A percentile compares a stretch with the other conserved stretches of the same genome.
Evolutionary conservation across 2,329 filamentous ascomycete genomes (phyloP).

Genomic region (Geoglossum cookeanum): DNA sequence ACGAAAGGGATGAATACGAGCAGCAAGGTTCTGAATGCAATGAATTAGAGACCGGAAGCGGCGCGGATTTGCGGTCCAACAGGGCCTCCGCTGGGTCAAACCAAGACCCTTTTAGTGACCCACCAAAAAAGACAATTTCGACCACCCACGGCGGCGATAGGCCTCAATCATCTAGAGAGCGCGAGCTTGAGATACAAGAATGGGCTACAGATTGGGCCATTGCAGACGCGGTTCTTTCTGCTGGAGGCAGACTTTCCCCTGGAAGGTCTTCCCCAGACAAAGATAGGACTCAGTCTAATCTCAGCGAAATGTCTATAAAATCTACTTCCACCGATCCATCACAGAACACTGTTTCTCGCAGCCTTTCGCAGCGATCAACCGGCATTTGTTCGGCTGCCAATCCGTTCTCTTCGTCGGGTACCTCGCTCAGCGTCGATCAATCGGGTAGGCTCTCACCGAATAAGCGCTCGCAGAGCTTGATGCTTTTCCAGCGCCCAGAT

Average conservation of each 20-base stretch:
- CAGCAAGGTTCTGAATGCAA: background rate
- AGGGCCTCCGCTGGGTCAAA: background rate
- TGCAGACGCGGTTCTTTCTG: constrained; percentile 13
- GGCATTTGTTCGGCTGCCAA: background rate
- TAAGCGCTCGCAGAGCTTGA: constrained; percentile 1
- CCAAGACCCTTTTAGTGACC: constrained; percentile 4
- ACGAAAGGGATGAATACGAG: constrained; percentile 5
- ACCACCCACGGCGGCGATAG: background rate
- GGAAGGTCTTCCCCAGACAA: constrained; percentile 16
- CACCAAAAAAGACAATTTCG: background rate
- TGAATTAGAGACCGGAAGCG: background rate
- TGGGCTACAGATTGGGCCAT: constrained; percentile 21
- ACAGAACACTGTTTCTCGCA: background rate
- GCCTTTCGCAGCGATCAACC: constrained; percentile 3
- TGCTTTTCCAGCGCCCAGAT: background rate
- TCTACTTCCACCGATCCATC: constrained; percentile 2
- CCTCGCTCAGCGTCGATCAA: background rate
- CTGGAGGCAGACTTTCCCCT: constrained; percentile 11
- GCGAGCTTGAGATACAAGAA: constrained; percentile 17
- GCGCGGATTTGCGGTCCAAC: background rate
- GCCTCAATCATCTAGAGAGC: constrained; percentile 8
- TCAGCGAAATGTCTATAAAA: constrained; percentile 13
- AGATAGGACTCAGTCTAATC: constrained; percentile 17
- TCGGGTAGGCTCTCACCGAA: background rate
- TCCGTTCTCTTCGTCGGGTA: background rate